These are phyloP conservation scores for Trametopsis cervina DNA, from an alignment of 768 basidiomycete genomes.

Conservation along the genomic window DNA sequence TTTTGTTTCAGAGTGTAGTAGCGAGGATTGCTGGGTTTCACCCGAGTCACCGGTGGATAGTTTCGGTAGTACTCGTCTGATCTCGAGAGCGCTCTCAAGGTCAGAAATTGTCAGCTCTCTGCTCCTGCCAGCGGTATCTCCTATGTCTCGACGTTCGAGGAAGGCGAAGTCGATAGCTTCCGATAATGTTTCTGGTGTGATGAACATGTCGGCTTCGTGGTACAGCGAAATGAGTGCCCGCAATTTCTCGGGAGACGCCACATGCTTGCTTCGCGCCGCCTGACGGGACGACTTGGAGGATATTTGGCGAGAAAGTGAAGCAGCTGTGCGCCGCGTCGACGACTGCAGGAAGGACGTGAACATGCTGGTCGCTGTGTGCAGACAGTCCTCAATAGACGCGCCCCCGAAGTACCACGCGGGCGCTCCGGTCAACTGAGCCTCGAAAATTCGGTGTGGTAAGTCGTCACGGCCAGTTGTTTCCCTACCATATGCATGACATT, in stretches of 20 bases:
- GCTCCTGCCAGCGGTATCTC: neutral
- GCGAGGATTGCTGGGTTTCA: conserved; percentile 2
- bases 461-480: no score
- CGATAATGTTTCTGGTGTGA: conserved; percentile 64
- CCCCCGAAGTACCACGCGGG: no score
- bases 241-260: conserved; percentile 40
- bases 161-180: conserved; percentile 62
- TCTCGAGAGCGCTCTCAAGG: conserved; percentile 14
- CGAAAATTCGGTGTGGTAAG: no score
- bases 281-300: neutral
- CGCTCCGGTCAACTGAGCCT: no score
- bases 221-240: conserved; percentile 73
- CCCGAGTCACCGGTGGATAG: conserved; percentile 9
- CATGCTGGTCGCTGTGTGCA: neutral
- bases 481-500: no score
- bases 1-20: neutral
- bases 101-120: conserved; percentile 13
- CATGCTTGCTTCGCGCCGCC: neutral
- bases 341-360: neutral
- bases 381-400: no score
- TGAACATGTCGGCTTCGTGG: conserved; percentile 65
- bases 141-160: conserved; percentile 11
- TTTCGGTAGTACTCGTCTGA: conserved; percentile 12
- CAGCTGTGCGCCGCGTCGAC: neutral
- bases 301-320: neutral